Evolutionary conservation across 2,329 filamentous ascomycete species (phyloP).

Genomic region (Sarocladiaceae sp.): DNA sequence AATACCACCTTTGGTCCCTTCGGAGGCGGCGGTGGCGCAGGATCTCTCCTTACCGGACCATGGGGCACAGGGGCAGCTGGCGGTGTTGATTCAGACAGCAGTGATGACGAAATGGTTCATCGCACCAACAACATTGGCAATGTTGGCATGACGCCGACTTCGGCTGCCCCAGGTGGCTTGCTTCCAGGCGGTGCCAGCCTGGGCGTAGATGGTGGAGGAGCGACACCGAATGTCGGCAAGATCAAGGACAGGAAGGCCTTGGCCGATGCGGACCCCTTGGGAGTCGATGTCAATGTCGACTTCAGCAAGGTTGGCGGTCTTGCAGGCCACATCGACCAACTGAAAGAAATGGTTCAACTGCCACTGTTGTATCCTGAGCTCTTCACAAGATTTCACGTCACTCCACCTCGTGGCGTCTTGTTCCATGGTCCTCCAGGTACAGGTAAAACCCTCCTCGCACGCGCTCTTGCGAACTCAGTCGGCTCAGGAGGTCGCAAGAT

Average conservation of each 20-base stretch:
- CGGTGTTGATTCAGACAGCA: slow-evolving; percentile 89
- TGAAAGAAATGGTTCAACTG: slow-evolving; percentile 98
- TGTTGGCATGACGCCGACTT: slow-evolving; percentile 57
- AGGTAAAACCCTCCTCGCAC: slow-evolving; percentile 93
- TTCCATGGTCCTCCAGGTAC: slow-evolving; percentile 98
- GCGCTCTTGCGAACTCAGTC: slow-evolving; percentile 87
- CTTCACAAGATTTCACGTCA: slow-evolving; percentile 86
- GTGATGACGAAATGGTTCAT: slow-evolving; percentile 81
- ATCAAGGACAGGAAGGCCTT: slow-evolving; percentile 89
- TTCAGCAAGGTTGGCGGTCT: slow-evolving; percentile 93
- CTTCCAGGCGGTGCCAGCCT: slow-evolving; percentile 36
- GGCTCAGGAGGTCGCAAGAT: slow-evolving; percentile 89
- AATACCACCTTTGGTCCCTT: slow-evolving; percentile 93
- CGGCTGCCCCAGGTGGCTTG: slow-evolving; percentile 41
- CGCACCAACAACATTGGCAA: slow-evolving; percentile 55
- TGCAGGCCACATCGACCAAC: slow-evolving; percentile 88
- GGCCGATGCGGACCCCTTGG: slow-evolving; percentile 90
- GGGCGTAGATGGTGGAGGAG: slow-evolving; percentile 40
- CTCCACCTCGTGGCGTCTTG: slow-evolving; percentile 87
- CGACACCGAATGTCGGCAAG: slow-evolving; percentile 80
- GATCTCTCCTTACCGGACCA: slow-evolving; percentile 69
- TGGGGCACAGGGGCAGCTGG: slow-evolving; percentile 71
- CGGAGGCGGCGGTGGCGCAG: slow-evolving; percentile 72
- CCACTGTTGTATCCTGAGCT: slow-evolving; percentile 93
- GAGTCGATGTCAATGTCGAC: slow-evolving; percentile 86